Evolutionary conservation across 164 flowering plant species (phyloP).

Genomic region (Nymphaea colorata): DNA sequence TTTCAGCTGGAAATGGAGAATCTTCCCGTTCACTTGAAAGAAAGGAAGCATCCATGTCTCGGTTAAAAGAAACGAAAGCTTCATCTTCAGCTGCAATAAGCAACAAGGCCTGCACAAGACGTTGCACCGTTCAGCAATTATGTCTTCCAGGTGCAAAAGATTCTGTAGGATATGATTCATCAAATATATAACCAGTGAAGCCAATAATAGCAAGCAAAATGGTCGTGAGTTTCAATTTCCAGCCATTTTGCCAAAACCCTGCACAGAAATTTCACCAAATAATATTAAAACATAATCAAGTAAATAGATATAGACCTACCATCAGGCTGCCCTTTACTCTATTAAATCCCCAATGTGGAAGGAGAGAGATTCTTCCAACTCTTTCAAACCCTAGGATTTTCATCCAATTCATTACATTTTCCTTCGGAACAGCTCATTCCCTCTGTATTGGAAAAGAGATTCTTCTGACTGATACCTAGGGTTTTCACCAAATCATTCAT

Average conservation of each 20-base stretch:
- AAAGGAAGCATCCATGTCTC: slow-evolving; percentile 41
- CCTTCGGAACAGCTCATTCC: neutral
- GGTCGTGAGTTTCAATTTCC: neutral
- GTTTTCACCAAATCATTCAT: neutral
- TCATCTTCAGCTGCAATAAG: slow-evolving; percentile 68
- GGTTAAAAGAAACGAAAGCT: slow-evolving; percentile 40
- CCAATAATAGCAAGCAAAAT: neutral
- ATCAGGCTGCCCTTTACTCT: neutral
- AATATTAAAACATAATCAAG: too few species aligned
- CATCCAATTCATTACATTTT: neutral
- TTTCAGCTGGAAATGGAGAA: slow-evolving; percentile 10
- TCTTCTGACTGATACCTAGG: neutral
- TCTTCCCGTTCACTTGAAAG: slow-evolving; percentile 33
- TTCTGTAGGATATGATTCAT: neutral
- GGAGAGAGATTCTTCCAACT: neutral
- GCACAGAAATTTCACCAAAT: neutral
- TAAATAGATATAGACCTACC: neutral
- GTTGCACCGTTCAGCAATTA: neutral
- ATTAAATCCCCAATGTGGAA: neutral
- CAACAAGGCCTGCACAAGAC: slow-evolving; percentile 20
- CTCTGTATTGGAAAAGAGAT: neutral
- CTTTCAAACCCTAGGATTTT: neutral
- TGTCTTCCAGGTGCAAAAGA: neutral
- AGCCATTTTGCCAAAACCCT: neutral
- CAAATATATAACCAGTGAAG: neutral